Evolutionary conservation across 768 basidiomycete genomes (phyloP).

Genomic region (Hericium erinaceus): DNA sequence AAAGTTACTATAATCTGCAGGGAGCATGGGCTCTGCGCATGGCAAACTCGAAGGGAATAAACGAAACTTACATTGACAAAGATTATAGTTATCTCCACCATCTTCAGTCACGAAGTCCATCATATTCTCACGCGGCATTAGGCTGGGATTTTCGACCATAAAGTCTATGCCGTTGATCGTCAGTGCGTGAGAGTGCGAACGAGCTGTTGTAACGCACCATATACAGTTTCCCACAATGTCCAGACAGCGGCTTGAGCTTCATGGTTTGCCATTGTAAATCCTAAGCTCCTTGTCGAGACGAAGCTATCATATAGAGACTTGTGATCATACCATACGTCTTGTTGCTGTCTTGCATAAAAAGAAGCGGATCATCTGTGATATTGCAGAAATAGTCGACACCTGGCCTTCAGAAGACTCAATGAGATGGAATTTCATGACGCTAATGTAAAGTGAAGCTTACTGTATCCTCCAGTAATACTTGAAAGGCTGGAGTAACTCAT

Average conservation of each 20-base stretch:
- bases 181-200: too few relatives aligned
- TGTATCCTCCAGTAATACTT: constrained; percentile 42
- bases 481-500: constrained; percentile 28
- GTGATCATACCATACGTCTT: constrained; percentile 37
- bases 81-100: constrained; percentile 2
- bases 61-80: constrained; percentile 2
- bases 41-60: neutral
- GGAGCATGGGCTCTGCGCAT: neutral
- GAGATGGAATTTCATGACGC: neutral
- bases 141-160: neutral
- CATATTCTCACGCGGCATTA: neutral
- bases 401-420: constrained; percentile 25
- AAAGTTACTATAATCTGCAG: constrained; percentile 2
- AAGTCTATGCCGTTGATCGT: neutral
- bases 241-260: constrained; percentile 68
- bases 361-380: constrained; percentile 42
- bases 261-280: constrained; percentile 64
- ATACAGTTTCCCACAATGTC: constrained; percentile 61
- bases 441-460: constrained; percentile 19
- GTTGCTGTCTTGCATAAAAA: constrained; percentile 42
- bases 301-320: neutral
- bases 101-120: neutral
- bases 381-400: constrained; percentile 49
- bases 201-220: constrained; percentile 30
- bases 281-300: constrained; percentile 18